phyloP scores from a whole-genome alignment of 768 basidiomycete genomes.

The Leccinum pellstonianum region DNA sequence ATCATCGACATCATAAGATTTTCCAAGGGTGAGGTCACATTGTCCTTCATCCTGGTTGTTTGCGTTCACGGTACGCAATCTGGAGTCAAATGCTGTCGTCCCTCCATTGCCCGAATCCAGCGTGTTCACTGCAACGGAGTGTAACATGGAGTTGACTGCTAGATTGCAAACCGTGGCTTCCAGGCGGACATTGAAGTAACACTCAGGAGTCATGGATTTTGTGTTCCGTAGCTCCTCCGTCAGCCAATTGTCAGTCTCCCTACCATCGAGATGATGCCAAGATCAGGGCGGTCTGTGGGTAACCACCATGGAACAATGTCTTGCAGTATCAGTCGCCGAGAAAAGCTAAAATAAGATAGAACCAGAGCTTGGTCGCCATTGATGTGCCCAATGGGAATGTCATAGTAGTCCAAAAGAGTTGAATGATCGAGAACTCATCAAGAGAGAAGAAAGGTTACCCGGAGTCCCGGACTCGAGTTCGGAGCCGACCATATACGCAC shows the following conservation, averaged over 20 bases:
- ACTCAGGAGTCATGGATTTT: slow-evolving; percentile 80
- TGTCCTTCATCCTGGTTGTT: slow-evolving; percentile 63
- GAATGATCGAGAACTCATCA: too few relatives aligned
- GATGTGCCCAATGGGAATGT: too few relatives aligned
- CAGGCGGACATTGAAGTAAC: slow-evolving; percentile 90
- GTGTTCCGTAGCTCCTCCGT: slow-evolving; percentile 78
- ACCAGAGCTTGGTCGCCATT: slow-evolving; percentile 27
- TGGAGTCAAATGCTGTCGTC: slow-evolving; percentile 89
- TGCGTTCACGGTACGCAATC: slow-evolving; percentile 90
- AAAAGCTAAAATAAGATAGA: slow-evolving; percentile 87
- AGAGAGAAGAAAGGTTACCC: too few relatives aligned
- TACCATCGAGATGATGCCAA: slow-evolving; percentile 69
- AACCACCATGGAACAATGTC: slow-evolving; percentile 99
- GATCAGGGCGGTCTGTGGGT: slow-evolving; percentile 70
- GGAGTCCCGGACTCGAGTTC: too few relatives aligned
- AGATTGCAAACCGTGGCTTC: slow-evolving; percentile 88
- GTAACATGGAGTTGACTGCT: slow-evolving; percentile 90
- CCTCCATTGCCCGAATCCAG: slow-evolving; percentile 74
- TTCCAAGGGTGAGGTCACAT: slow-evolving; percentile 80
- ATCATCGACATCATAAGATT: slow-evolving; percentile 70
- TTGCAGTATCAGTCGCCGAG: slow-evolving; percentile 80
- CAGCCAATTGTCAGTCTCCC: slow-evolving; percentile 80
- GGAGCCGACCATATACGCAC: too few relatives aligned
- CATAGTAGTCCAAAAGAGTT: too few relatives aligned
- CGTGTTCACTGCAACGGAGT: slow-evolving; percentile 94